These are phyloP conservation scores for Trematosphaeria pertusa DNA, from an alignment of 2,329 filamentous ascomycete genomes.

Conservation along the genomic window DNA sequence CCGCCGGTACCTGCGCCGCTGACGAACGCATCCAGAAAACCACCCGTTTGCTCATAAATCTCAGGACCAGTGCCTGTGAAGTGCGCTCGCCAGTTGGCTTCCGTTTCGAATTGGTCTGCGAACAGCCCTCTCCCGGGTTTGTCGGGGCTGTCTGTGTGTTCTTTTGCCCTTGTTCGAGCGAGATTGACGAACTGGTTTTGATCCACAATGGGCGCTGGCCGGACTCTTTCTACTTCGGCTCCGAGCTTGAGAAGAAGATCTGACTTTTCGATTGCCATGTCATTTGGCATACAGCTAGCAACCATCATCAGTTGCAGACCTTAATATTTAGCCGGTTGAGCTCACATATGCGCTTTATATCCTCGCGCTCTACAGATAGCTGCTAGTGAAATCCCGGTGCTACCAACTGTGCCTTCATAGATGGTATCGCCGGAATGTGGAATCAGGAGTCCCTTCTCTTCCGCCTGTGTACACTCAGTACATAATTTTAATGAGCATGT, in stretches of 20 bases:
- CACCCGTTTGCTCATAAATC: slow-evolving; percentile 79
- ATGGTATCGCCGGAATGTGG: slow-evolving; percentile 90
- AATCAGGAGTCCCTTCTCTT: slow-evolving; percentile 75
- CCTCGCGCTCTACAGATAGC: slow-evolving; percentile 86
- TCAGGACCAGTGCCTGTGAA: slow-evolving; percentile 85
- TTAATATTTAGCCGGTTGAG: slow-evolving; percentile 9
- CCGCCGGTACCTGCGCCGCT: slow-evolving; percentile 94
- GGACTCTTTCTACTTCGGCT: slow-evolving; percentile 88
- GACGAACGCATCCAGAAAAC: slow-evolving; percentile 83
- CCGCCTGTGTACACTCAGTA: slow-evolving; percentile 73
- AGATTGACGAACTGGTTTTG: slow-evolving; percentile 94
- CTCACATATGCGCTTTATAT: slow-evolving; percentile 86
- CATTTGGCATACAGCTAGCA: slow-evolving; percentile 84
- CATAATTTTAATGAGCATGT: slow-evolving; percentile 5
- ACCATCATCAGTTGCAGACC: slow-evolving; percentile 14
- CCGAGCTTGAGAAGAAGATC: slow-evolving; percentile 88
- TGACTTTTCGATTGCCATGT: slow-evolving; percentile 87
- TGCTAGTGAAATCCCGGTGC: slow-evolving; percentile 93
- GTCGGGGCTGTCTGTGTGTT: slow-evolving; percentile 68
- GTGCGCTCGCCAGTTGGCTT: slow-evolving; percentile 88
- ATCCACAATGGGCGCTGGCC: slow-evolving; percentile 91
- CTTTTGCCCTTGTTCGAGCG: slow-evolving; percentile 75
- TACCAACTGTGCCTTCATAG: slow-evolving; percentile 96
- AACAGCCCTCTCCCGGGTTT: slow-evolving; percentile 84
- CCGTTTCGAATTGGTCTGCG: slow-evolving; percentile 93